Evolutionary conservation across 331 rosid species (phyloP).

Genomic region (Malus hybrid): DNA sequence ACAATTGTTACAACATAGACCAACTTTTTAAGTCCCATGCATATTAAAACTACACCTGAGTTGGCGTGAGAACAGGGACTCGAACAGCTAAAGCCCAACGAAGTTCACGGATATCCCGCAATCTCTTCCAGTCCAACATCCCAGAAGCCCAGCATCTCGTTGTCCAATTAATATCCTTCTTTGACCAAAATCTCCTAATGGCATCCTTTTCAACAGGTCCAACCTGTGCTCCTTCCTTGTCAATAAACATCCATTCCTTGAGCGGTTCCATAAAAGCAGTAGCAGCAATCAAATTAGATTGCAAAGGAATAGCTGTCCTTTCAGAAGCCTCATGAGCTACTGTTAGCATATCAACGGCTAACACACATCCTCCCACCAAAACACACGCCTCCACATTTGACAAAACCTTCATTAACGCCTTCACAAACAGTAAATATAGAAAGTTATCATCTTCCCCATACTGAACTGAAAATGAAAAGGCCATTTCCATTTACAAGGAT

Average conservation of each 20-base stretch:
- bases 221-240: conserved; percentile 78
- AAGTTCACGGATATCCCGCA: conserved; percentile 97
- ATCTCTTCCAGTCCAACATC: conserved; percentile 96
- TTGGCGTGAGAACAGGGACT: conserved; percentile 89
- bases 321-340: conserved; percentile 93
- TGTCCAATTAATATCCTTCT: conserved; percentile 94
- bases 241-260: conserved; percentile 95
- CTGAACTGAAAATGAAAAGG: background rate
- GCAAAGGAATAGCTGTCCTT: conserved; percentile 97
- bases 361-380: conserved; percentile 97
- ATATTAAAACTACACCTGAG: conserved; percentile 58
- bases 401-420: conserved; percentile 91
- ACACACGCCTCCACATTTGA: conserved; percentile 95
- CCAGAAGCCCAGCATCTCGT: conserved; percentile 97
- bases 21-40: background rate
- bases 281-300: conserved; percentile 94
- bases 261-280: conserved; percentile 99
- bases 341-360: conserved; percentile 88
- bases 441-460: background rate
- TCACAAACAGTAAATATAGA: conserved; percentile 18
- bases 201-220: conserved; percentile 99
- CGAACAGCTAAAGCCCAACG: conserved; percentile 92
- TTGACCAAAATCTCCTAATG: conserved; percentile 92
- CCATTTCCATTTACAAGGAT: background rate
- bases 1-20: conserved; percentile 7